Percentiles rank a stretch among this genome's conserved stretches.
Evolutionary conservation across 371 early-diverging fungal genomes (phyloP).

Genomic region (Mucor irregularis): DNA sequence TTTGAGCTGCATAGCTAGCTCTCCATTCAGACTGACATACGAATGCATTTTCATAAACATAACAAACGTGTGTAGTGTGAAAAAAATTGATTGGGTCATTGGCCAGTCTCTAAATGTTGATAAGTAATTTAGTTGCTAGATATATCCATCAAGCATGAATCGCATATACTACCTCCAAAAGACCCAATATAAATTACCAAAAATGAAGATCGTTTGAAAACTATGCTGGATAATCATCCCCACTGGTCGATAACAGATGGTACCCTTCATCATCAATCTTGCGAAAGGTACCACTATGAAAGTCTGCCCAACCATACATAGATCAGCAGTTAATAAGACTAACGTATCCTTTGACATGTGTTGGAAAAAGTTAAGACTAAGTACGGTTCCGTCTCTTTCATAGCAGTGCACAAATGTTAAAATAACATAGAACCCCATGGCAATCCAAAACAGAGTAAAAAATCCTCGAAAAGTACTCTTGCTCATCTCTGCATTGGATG

Average conservation of each 20-base stretch:
- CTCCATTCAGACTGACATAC: slow-evolving; percentile 73
- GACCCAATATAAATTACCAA: slow-evolving; percentile 60
- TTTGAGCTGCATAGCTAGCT: slow-evolving; percentile 55
- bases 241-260: slow-evolving; percentile 48
- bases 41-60: slow-evolving; percentile 94
- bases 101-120: slow-evolving; percentile 75
- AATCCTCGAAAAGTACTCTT: slow-evolving; percentile 73
- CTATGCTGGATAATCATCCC: slow-evolving; percentile 65
- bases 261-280: slow-evolving; percentile 53
- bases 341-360: slow-evolving; percentile 63
- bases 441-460: slow-evolving; percentile 87
- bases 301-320: slow-evolving; percentile 60
- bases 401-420: slow-evolving; percentile 67
- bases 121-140: background rate
- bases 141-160: too few relatives aligned
- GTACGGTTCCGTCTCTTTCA: slow-evolving; percentile 60
- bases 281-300: slow-evolving; percentile 53
- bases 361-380: slow-evolving; percentile 57
- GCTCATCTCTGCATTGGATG: slow-evolving; percentile 31
- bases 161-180: slow-evolving; percentile 55
- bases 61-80: slow-evolving; percentile 80
- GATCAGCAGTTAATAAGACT: slow-evolving; percentile 61
- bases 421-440: slow-evolving; percentile 71
- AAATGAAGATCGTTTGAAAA: slow-evolving; percentile 63
- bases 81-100: slow-evolving; percentile 85